Base-by-base conservation (phyloP, 805 yeast genomes). In the Starmerella khaoyaiensis region DNA sequence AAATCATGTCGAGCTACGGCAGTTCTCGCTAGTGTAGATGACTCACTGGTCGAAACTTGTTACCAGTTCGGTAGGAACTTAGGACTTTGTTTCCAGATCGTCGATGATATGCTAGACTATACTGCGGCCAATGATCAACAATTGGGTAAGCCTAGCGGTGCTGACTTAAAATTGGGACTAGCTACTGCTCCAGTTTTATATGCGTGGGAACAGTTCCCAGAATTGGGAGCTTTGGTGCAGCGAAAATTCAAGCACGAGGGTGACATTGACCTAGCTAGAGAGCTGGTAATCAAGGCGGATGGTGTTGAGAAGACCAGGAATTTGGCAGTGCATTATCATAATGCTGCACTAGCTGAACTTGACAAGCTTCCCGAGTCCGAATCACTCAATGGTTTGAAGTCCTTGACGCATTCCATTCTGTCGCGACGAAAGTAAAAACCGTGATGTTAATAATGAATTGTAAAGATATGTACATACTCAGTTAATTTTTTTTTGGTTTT, bases 111-210 rank as follows among this genome's bases (percentile, higher is more conserved):
- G 76, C 69, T 90, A 47, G 98, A 90, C 60, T 90, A 82, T 58
- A 83, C 96, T 0, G 76, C 83, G n/a, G 74, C 86, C 21, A 35
- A 46, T 29, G 81, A 82, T 15, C 72, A 72, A 28, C 74, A 80
- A 35, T 63, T 90, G 40, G 98, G 98, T 25, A 90, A 90, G 58
- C 97, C 98, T 2, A 77, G 94, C 7, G 94, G 90, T 50, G 96
- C 95, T 4, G 98, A 90, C 61, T 67, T 90, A 49, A 74, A 86
- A 57, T 65, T 90, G 30, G 98, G 98, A 0, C 68, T 90, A 49
- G 97, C 97, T 1, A 90, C 98, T 0, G 97, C 96, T 0, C 98
- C 98, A 1, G 84, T 87, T 3, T 63, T 90, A 37, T 90, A 69
- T 59, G 97, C 98, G 1, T 90, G 98, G 98, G 75, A 72, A 52